A percentile compares a stretch with the other conserved stretches of the same genome.
phyloP scores from a whole-genome alignment of 805 yeast species.

The Lipomyces anomalus region DNA sequence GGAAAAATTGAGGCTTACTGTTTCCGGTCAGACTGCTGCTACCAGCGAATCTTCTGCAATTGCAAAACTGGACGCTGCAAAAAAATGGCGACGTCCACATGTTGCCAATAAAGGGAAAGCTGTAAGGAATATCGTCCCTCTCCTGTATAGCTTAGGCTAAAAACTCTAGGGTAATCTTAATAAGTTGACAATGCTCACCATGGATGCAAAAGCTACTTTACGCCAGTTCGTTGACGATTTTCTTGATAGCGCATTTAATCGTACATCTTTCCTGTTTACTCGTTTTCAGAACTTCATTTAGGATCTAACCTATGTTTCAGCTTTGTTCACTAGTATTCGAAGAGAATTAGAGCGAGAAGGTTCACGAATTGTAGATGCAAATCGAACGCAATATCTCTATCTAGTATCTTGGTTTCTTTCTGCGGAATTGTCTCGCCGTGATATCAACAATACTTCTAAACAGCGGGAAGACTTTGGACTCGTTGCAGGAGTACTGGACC shows the following conservation, averaged over 20 bases:
- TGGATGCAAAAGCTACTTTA: too few relatives aligned
- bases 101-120: slow-evolving; percentile 19
- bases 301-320: slow-evolving; percentile 1
- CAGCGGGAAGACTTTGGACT: slow-evolving; percentile 20
- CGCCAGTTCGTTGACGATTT: slow-evolving; percentile 60
- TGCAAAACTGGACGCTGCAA: slow-evolving; percentile 58
- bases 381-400: slow-evolving; percentile 47
- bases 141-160: too few relatives aligned
- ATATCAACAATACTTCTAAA: slow-evolving; percentile 3
- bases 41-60: slow-evolving; percentile 48
- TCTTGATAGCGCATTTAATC: slow-evolving; percentile 69
- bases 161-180: slow-evolving; percentile 26
- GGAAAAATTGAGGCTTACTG: slow-evolving; percentile 52
- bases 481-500: slow-evolving; percentile 50
- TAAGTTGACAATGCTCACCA: too few relatives aligned
- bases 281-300: too few relatives aligned
- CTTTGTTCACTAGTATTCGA: slow-evolving; percentile 51
- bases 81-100: slow-evolving; percentile 52
- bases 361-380: slow-evolving; percentile 29
- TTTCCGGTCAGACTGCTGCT: slow-evolving; percentile 69
- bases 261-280: slow-evolving; percentile 8
- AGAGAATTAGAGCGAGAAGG: slow-evolving; percentile 41
- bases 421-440: slow-evolving; percentile 45
- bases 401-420: slow-evolving; percentile 70
- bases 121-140: too few relatives aligned